Percentiles rank a stretch among this genome's conserved stretches.
Conservation (phyloP, 805 yeast species). For the Myxozyma udenii region DNA sequence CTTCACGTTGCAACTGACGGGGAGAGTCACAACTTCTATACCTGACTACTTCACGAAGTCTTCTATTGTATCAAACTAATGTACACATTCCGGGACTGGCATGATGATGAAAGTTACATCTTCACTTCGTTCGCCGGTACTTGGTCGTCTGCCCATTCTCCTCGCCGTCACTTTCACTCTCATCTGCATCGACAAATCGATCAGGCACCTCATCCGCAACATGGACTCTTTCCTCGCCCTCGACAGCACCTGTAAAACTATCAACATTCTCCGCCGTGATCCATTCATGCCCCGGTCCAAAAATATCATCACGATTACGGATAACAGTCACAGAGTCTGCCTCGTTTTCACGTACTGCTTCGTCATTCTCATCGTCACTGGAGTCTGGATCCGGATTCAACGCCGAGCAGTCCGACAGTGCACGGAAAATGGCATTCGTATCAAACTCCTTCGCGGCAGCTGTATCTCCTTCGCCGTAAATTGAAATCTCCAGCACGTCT, state of each 20-base stretch:
- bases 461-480: background rate
- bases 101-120: too few species aligned
- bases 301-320: constrained; percentile 5
- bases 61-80: too few species aligned
- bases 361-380: constrained; percentile 7
- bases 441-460: background rate
- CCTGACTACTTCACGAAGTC: too few species aligned
- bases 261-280: constrained; percentile 29
- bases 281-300: constrained; percentile 19
- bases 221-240: constrained; percentile 15
- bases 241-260: constrained; percentile 9
- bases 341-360: background rate
- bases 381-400: background rate
- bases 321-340: constrained; percentile 1
- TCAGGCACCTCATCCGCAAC: background rate
- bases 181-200: background rate
- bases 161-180: background rate
- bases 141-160: background rate
- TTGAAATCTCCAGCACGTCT: constrained; percentile 3
- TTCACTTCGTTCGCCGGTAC: background rate
- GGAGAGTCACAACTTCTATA: too few species aligned
- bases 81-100: too few species aligned
- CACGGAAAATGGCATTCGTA: background rate
- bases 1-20: too few species aligned
- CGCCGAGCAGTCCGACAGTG: background rate